These are phyloP conservation scores for Epichloe hybrida DNA, from an alignment of 2,329 filamentous ascomycete genomes.

Conservation along the genomic window DNA sequence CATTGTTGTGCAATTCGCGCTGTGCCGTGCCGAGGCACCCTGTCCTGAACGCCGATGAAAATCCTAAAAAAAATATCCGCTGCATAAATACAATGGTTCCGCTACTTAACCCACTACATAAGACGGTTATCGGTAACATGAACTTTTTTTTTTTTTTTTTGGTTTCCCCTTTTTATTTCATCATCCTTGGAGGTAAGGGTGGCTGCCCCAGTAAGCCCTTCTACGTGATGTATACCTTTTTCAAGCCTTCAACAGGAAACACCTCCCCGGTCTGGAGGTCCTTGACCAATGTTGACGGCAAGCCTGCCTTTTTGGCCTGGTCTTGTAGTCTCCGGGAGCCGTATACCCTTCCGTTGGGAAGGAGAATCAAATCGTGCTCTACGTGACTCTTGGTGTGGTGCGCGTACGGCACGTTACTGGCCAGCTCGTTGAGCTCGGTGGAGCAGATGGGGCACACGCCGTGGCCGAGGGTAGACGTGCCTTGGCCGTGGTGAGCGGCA, in stretches of 20 bases:
- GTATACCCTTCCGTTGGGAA: slow-evolving; percentile 82
- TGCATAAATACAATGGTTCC: no score
- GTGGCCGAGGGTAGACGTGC: slow-evolving; percentile 40
- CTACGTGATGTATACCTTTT: slow-evolving; percentile 91
- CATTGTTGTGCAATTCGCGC: neutral
- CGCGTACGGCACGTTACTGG: slow-evolving; percentile 79
- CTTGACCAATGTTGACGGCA: slow-evolving; percentile 52
- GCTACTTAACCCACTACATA: no score
- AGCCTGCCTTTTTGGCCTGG: slow-evolving; percentile 66
- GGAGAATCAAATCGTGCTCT: slow-evolving; percentile 69
- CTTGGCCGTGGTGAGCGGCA: slow-evolving; percentile 27
- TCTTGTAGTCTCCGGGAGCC: slow-evolving; percentile 60
- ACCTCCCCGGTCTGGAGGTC: slow-evolving; percentile 66
- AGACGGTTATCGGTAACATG: neutral
- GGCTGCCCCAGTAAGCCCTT: neutral
- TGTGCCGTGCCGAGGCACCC: neutral
- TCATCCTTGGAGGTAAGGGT: neutral
- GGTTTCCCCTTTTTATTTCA: neutral
- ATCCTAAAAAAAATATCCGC: neutral
- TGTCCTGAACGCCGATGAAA: neutral
- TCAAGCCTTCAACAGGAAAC: slow-evolving; percentile 47
- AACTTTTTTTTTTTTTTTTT: neutral
- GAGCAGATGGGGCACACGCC: slow-evolving; percentile 92
- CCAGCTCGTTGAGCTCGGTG: slow-evolving; percentile 85
- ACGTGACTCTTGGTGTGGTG: slow-evolving; percentile 91